phyloP scores from a whole-genome alignment of 2,329 filamentous ascomycete genomes.

The Dactylella cylindrospora region DNA sequence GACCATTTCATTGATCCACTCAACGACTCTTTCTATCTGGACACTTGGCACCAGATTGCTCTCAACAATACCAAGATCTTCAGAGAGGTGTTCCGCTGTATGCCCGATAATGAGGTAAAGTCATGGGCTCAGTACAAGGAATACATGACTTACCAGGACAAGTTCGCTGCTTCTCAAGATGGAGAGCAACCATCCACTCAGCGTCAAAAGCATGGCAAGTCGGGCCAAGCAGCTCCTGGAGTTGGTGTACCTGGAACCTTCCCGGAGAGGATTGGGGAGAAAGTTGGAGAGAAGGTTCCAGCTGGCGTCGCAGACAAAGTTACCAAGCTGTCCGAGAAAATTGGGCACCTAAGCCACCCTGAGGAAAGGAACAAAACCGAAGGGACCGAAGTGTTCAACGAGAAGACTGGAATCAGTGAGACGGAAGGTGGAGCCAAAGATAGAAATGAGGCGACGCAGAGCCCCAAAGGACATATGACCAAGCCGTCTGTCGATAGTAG shows the following conservation, averaged over 20 bases:
- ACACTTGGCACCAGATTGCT: conserved; percentile 83
- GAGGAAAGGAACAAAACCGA: conserved; percentile 50
- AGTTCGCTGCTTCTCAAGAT: conserved; percentile 69
- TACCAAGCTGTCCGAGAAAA: conserved; percentile 49
- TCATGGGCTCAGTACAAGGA: conserved; percentile 93
- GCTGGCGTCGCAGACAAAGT: conserved; percentile 15
- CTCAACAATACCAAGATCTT: conserved; percentile 95
- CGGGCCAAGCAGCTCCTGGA: conserved; percentile 56
- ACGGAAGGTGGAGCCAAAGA: conserved; percentile 6
- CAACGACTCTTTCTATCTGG: conserved; percentile 76
- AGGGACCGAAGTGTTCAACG: conserved; percentile 43
- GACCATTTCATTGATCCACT: conserved; percentile 95
- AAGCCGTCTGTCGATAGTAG: conserved; percentile 5
- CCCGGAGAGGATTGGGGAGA: conserved; percentile 40
- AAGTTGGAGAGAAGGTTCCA: conserved; percentile 44
- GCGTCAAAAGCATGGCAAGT: conserved; percentile 56
- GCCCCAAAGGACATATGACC: neutral
- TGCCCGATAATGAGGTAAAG: conserved; percentile 91
- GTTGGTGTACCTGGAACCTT: conserved; percentile 37
- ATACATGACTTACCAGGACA: conserved; percentile 72
- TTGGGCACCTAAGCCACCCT: conserved; percentile 49
- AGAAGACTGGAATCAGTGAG: conserved; percentile 15
- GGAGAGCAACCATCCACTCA: conserved; percentile 54
- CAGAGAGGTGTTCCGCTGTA: conserved; percentile 89
- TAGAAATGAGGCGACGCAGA: conserved; percentile 8